phyloP scores from a whole-genome alignment of 768 basidiomycete genomes.

The Kwoniella newhampshirensis region DNA sequence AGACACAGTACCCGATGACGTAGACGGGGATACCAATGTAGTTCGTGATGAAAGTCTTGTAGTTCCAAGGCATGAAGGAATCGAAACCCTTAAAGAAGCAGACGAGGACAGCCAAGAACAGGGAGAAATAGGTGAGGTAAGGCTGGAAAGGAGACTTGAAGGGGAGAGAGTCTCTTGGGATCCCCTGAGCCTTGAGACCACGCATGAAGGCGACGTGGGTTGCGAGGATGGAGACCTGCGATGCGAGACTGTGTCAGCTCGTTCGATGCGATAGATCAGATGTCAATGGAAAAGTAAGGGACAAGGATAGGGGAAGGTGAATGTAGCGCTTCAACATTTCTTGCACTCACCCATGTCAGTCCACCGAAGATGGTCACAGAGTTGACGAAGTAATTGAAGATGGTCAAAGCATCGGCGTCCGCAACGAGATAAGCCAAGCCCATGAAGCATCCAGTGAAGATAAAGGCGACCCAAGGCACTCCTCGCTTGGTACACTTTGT shows the following conservation, averaged over 20 bases:
- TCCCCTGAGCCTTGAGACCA: slow-evolving; percentile 44
- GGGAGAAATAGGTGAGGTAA: slow-evolving; percentile 68
- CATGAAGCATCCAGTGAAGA: slow-evolving; percentile 43
- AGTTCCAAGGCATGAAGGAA: slow-evolving; percentile 59
- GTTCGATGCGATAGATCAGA: background rate
- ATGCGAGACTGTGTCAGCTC: slow-evolving; percentile 10
- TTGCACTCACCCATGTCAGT: slow-evolving; percentile 33
- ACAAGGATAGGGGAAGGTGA: background rate
- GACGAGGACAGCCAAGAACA: slow-evolving; percentile 62
- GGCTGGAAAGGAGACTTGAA: slow-evolving; percentile 57
- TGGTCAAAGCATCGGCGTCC: slow-evolving; percentile 56
- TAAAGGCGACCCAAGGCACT: slow-evolving; percentile 55
- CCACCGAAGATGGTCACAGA: slow-evolving; percentile 37
- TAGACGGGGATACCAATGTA: slow-evolving; percentile 60
- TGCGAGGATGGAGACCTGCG: slow-evolving; percentile 51
- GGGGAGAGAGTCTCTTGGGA: slow-evolving; percentile 58
- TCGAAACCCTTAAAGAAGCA: slow-evolving; percentile 61
- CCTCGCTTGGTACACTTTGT: slow-evolving; percentile 59
- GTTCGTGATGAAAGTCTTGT: slow-evolving; percentile 51
- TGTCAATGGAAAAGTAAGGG: too few relatives aligned
- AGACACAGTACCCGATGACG: slow-evolving; percentile 57
- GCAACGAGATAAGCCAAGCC: slow-evolving; percentile 70
- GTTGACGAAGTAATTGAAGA: slow-evolving; percentile 50
- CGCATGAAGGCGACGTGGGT: slow-evolving; percentile 40
- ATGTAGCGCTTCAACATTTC: too few relatives aligned